Conservation (phyloP, 2,329 filamentous ascomycete species). For the Tolypocladium endophyticum region DNA sequence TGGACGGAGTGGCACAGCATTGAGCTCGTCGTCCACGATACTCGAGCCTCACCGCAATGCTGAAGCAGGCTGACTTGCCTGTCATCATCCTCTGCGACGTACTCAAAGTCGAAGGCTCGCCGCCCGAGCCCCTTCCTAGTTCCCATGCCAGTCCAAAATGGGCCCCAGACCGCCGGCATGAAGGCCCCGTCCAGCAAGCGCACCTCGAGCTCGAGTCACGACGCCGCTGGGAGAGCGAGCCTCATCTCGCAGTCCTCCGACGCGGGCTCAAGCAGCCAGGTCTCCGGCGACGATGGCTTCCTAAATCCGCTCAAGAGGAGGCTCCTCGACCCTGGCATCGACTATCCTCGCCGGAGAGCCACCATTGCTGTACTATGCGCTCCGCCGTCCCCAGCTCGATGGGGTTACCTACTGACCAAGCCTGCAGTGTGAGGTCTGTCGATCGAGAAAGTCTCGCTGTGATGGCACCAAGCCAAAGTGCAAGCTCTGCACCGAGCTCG, state of each 20-base stretch:
- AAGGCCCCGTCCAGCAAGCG: constrained; percentile 22
- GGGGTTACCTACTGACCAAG: neutral
- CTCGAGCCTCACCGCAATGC: neutral
- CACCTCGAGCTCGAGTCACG: constrained; percentile 35
- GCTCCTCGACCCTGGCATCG: constrained; percentile 49
- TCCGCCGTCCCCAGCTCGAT: neutral
- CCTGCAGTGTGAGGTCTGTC: constrained; percentile 65
- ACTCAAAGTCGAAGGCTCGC: neutral
- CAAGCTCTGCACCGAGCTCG: constrained; percentile 71
- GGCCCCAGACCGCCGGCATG: neutral
- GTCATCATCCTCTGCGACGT: neutral
- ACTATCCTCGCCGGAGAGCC: constrained; percentile 54
- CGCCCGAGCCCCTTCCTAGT: neutral
- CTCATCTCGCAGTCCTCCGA: constrained; percentile 46
- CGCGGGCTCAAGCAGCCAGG: constrained; percentile 32
- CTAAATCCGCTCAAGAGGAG: constrained; percentile 50
- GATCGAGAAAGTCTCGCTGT: constrained; percentile 69
- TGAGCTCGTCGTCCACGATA: neutral
- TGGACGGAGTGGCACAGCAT: neutral
- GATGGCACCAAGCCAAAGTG: constrained; percentile 75
- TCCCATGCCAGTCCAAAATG: neutral
- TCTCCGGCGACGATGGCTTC: constrained; percentile 39
- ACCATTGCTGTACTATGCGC: constrained; percentile 46
- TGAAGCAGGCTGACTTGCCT: neutral
- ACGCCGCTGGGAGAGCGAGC: constrained; percentile 43